Evolutionary conservation across 768 basidiomycete genomes (phyloP), one percentile per base, ranked within the genome.

Genomic region (Leucosporidium creatinivorum): DNA sequence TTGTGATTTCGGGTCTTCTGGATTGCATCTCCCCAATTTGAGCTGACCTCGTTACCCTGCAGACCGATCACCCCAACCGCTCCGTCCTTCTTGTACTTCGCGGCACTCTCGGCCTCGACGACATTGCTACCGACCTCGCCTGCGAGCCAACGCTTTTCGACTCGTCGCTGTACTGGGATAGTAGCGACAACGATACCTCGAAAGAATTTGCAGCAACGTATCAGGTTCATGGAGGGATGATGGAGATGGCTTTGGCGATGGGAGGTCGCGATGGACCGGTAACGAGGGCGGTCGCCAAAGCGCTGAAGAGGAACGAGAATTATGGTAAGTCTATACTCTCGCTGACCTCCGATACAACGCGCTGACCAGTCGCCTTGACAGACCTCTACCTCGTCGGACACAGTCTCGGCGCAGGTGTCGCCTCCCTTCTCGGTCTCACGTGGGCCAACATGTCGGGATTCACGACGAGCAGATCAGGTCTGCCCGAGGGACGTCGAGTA

Each of bases 101-200:
- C 25, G 59, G 59, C 12, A 60, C 59, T 18, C 47, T 60, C n/a
- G 48, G 47, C 47, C 30, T 60, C 47, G 59, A 50, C 59, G 59
- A 60, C 59, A 28, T 60, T 10, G 59, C 59, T 9, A 50, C 48
- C 59, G 59, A 60, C 47, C 47, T 60, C 4, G 48, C 59, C 47
- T 60, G 59, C 59, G 47, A 60, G 19, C n/a, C 47, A 17, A n/a
- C 48, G 4, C 26, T 25, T 2, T 48, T 60, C 26, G 47, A 60
- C 57, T 23, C 19, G 31, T n/a, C 33, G 23, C 30, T 33, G 21
- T 58, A 33, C 33, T 58, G 59, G 59, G 48, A 50, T 10, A 31
- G 31, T 23, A n/a, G 57, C 33, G 57, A 58, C 2, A 18, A 21
- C 0, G 5, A 30, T 17, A 12, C 17, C 19, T 25, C 26, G 26